A percentile compares a stretch with the other conserved stretches of the same genome.
phyloP scores from a whole-genome alignment of 768 basidiomycete genomes.

The Boletellus emodensis region DNA sequence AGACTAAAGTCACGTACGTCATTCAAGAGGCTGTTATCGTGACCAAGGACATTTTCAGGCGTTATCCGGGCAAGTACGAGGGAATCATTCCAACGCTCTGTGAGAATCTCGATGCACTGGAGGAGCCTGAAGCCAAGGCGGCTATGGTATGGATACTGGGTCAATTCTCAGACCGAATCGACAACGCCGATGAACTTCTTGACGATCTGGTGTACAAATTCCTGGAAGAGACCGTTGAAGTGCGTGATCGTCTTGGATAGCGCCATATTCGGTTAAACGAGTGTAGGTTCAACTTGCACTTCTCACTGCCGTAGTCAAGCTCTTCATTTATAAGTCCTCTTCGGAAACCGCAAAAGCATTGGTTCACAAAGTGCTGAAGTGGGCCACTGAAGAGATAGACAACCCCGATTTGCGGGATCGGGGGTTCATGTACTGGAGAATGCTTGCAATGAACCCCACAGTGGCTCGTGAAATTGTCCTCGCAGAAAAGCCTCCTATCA shows the following conservation, averaged over 20 bases:
- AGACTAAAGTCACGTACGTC: slow-evolving; percentile 93
- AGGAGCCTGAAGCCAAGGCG: slow-evolving; percentile 95
- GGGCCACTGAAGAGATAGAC: slow-evolving; percentile 96
- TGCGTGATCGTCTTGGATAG: slow-evolving; percentile 30
- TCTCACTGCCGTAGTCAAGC: slow-evolving; percentile 90
- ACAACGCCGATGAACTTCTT: slow-evolving; percentile 92
- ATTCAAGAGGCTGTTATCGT: slow-evolving; percentile 97
- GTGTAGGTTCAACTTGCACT: slow-evolving; percentile 90
- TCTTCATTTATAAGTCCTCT: slow-evolving; percentile 86
- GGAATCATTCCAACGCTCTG: slow-evolving; percentile 92
- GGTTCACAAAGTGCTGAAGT: slow-evolving; percentile 93
- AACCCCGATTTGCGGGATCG: slow-evolving; percentile 97
- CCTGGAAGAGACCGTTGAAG: slow-evolving; percentile 91
- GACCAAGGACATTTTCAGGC: slow-evolving; percentile 95
- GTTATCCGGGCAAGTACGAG: slow-evolving; percentile 96
- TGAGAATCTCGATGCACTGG: slow-evolving; percentile 84
- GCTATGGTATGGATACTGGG: slow-evolving; percentile 98
- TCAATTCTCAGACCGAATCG: slow-evolving; percentile 92
- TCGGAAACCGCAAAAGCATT: slow-evolving; percentile 84
- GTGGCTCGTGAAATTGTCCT: slow-evolving; percentile 89
- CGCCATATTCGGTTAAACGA: neutral
- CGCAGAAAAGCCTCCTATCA: slow-evolving; percentile 91
- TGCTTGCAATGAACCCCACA: slow-evolving; percentile 88
- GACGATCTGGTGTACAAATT: slow-evolving; percentile 89
- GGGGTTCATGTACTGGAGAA: slow-evolving; percentile 99